phyloP scores from a whole-genome alignment of 768 basidiomycete species.

The Hericium coralloides region DNA sequence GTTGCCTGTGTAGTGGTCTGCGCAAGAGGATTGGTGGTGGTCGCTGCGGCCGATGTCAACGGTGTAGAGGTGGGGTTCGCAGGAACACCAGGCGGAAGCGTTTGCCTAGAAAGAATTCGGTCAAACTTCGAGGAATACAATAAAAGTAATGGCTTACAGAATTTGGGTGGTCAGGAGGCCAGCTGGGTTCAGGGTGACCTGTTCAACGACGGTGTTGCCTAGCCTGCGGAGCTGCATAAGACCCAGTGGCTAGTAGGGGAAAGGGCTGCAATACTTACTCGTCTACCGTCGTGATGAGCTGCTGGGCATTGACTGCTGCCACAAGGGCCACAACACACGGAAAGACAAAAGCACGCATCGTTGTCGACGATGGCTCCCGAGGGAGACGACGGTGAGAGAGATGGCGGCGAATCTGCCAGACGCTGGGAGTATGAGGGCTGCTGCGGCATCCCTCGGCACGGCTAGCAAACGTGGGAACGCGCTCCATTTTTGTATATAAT shows the following conservation, averaged over 20 bases:
- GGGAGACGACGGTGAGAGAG: slow-evolving; percentile 1
- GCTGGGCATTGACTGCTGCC: slow-evolving; percentile 19
- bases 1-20: slow-evolving; percentile 3
- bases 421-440: not conserved
- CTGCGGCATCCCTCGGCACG: not conserved
- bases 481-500: not conserved
- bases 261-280: slow-evolving; percentile 28
- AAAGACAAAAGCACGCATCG: slow-evolving; percentile 3
- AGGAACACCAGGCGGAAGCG: slow-evolving; percentile 5
- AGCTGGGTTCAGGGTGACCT: slow-evolving; percentile 31
- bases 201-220: slow-evolving; percentile 45
- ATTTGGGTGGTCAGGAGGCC: slow-evolving; percentile 33
- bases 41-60: slow-evolving; percentile 11
- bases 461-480: not conserved
- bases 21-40: slow-evolving; percentile 13
- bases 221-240: slow-evolving; percentile 19
- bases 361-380: not conserved
- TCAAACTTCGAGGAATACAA: not conserved
- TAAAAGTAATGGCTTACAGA: slow-evolving; percentile 27
- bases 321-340: slow-evolving; percentile 14
- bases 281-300: slow-evolving; percentile 40
- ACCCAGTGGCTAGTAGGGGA: slow-evolving; percentile 2
- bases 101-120: slow-evolving; percentile 7
- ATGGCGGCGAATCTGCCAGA: not conserved
- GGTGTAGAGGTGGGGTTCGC: slow-evolving; percentile 15